Conservation (phyloP, 2,329 filamentous ascomycete genomes). For the Amauroascus verrucosus region DNA sequence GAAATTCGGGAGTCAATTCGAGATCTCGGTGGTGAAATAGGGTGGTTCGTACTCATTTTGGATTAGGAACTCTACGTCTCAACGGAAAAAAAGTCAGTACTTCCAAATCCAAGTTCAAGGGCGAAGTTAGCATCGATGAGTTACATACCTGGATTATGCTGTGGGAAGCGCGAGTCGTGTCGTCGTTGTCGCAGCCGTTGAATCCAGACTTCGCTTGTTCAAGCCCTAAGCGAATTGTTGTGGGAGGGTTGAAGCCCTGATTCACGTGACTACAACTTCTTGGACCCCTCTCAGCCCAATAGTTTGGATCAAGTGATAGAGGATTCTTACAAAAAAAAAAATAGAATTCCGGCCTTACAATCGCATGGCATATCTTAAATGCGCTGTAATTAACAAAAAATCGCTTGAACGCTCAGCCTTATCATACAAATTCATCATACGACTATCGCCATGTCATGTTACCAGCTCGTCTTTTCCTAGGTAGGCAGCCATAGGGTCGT, state of each 20-base stretch:
- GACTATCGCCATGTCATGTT: slow-evolving; percentile 2
- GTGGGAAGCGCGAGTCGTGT: slow-evolving; percentile 38
- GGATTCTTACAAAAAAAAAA: too few species aligned
- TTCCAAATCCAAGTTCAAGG: slow-evolving; percentile 17
- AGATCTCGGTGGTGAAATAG: slow-evolving; percentile 11
- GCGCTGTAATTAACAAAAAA: background rate
- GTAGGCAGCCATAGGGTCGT: slow-evolving; percentile 80
- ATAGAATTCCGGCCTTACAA: too few species aligned
- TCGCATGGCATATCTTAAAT: background rate
- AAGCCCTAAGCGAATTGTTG: slow-evolving; percentile 36
- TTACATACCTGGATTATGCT: slow-evolving; percentile 34
- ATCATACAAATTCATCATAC: background rate
- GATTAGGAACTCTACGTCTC: slow-evolving; percentile 36
- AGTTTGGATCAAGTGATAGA: too few species aligned
- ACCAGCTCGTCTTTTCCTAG: slow-evolving; percentile 60
- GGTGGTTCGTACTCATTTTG: slow-evolving; percentile 47
- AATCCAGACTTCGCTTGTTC: slow-evolving; percentile 31
- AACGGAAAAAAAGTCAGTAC: background rate
- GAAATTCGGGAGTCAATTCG: slow-evolving; percentile 13
- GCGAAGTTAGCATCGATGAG: background rate
- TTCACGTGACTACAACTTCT: slow-evolving; percentile 19
- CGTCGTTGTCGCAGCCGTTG: slow-evolving; percentile 36
- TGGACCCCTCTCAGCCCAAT: background rate
- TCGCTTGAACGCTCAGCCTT: slow-evolving; percentile 13
- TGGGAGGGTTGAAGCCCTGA: slow-evolving; percentile 29